phyloP scores from a whole-genome alignment of 768 basidiomycete genomes.

The Boletus insuetus region DNA sequence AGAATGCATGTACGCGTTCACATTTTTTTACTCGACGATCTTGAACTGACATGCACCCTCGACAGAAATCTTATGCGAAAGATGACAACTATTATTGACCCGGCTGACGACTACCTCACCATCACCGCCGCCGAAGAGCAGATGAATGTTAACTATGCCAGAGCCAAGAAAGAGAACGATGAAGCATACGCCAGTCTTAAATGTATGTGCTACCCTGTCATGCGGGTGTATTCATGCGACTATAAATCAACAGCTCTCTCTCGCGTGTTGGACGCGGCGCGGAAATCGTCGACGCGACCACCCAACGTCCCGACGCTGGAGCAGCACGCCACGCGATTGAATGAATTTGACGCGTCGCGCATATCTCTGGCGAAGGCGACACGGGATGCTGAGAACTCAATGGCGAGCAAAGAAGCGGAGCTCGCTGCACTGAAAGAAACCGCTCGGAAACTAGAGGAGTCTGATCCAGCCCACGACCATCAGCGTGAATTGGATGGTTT shows the following conservation, averaged over 20 bases:
- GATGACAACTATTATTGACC: slow-evolving; percentile 72
- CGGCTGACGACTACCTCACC: slow-evolving; percentile 74
- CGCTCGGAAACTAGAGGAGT: slow-evolving; percentile 55
- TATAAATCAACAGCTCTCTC: slow-evolving; percentile 49
- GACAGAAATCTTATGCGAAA: slow-evolving; percentile 63
- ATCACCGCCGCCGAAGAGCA: slow-evolving; percentile 73
- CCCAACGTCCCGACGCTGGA: slow-evolving; percentile 65
- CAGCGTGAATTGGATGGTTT: slow-evolving; percentile 66
- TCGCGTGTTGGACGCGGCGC: slow-evolving; percentile 64
- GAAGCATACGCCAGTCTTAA: slow-evolving; percentile 64
- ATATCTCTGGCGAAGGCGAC: slow-evolving; percentile 72
- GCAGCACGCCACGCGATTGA: slow-evolving; percentile 56
- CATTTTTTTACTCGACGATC: not conserved
- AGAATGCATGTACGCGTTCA: slow-evolving; percentile 32
- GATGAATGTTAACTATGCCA: slow-evolving; percentile 54
- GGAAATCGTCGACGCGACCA: slow-evolving; percentile 67
- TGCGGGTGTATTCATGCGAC: not conserved
- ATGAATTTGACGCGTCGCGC: slow-evolving; percentile 61
- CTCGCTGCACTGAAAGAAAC: slow-evolving; percentile 67
- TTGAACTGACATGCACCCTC: slow-evolving; percentile 2
- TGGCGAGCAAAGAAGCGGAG: slow-evolving; percentile 69
- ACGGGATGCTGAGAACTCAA: slow-evolving; percentile 63
- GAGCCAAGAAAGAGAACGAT: slow-evolving; percentile 64
- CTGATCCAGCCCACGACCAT: slow-evolving; percentile 72
- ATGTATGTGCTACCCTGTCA: slow-evolving; percentile 36